A percentile compares a stretch with the other conserved stretches of the same genome.
Conservation (phyloP, 2,329 filamentous ascomycete species). For the Alternaria alternata region DNA sequence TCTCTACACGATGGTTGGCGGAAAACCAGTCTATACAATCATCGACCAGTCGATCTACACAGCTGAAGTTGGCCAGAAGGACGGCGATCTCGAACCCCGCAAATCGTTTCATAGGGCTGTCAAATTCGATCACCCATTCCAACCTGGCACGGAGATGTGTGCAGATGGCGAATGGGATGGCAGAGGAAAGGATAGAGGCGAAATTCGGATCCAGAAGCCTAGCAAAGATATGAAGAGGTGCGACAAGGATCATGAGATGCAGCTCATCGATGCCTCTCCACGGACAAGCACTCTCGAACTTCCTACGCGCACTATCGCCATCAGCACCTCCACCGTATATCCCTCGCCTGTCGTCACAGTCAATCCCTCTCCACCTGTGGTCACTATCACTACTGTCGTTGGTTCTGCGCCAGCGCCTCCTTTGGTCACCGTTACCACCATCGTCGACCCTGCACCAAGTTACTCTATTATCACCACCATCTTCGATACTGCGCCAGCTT, state of each 20-base stretch:
- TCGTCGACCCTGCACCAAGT: neutral
- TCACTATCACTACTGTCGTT: neutral
- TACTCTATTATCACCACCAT: neutral
- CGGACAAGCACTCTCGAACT: neutral
- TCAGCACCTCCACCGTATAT: conserved; percentile 1
- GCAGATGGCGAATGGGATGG: conserved; percentile 36
- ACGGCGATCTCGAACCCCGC: conserved; percentile 14
- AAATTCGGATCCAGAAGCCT: conserved; percentile 26
- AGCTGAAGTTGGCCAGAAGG: neutral
- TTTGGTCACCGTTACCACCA: neutral
- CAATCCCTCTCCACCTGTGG: neutral
- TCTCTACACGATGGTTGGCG: neutral
- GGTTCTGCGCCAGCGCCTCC: neutral
- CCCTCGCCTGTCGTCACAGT: neutral
- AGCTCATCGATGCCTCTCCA: conserved; percentile 13
- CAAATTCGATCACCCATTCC: conserved; percentile 25
- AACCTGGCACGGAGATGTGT: conserved; percentile 11
- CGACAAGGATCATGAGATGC: neutral
- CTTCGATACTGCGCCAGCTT: neutral
- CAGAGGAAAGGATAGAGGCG: conserved; percentile 16
- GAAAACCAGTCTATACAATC: neutral
- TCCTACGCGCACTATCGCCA: neutral
- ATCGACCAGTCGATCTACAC: neutral
- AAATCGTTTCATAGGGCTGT: conserved; percentile 29
- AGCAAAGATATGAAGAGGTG: conserved; percentile 10